Percentiles rank a stretch among this genome's conserved stretches.
Evolutionary conservation across 768 basidiomycete genomes (phyloP).

Genomic region (Inosperma sp.): DNA sequence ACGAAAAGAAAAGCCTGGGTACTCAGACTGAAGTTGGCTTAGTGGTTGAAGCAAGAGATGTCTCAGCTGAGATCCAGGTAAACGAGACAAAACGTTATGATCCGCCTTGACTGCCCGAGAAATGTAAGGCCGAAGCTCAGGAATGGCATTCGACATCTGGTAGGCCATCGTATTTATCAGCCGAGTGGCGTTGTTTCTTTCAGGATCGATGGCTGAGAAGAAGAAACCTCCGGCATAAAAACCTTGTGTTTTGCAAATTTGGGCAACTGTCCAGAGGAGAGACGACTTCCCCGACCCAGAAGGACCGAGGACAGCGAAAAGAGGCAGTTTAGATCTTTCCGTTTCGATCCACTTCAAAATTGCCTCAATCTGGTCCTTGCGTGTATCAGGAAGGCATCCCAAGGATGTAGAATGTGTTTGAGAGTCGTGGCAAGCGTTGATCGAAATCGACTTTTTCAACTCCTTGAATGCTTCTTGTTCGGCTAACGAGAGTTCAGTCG

Average conservation of each 20-base stretch:
- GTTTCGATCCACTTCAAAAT: too few relatives aligned
- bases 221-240: slow-evolving; percentile 10
- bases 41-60: not conserved
- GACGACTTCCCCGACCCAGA: slow-evolving; percentile 13
- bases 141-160: slow-evolving; percentile 3
- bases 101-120: not conserved
- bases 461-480: too few relatives aligned
- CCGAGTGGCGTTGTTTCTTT: slow-evolving; percentile 2
- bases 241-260: not conserved
- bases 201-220: slow-evolving; percentile 2
- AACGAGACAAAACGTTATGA: not conserved
- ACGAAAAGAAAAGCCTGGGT: not conserved
- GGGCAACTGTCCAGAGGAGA: slow-evolving; percentile 10
- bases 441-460: too few relatives aligned
- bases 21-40: not conserved
- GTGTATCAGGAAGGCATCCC: too few relatives aligned
- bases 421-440: too few relatives aligned
- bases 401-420: too few relatives aligned
- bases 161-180: slow-evolving; percentile 13
- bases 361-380: too few relatives aligned
- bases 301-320: too few relatives aligned
- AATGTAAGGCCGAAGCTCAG: not conserved
- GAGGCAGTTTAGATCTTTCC: too few relatives aligned
- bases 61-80: not conserved
- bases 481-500: too few relatives aligned